These are phyloP conservation scores for Solanum neorickii DNA, from an alignment of 257 asterid species.

Conservation along the genomic window DNA sequence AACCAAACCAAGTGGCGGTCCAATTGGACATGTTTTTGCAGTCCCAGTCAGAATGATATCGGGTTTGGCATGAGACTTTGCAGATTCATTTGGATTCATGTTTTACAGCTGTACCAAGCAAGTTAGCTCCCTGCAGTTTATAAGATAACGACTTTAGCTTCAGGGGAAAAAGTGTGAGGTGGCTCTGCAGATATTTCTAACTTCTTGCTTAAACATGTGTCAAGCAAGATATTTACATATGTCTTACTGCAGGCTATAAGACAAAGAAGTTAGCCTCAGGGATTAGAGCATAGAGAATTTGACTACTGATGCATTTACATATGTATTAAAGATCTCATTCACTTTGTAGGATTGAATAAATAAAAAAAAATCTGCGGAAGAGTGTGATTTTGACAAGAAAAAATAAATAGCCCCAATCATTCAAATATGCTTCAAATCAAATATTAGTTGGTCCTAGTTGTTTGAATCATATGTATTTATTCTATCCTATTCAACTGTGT, in stretches of 20 bases:
- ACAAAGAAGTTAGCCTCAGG: neutral
- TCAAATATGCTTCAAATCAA: neutral
- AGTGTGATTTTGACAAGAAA: neutral
- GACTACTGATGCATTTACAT: neutral
- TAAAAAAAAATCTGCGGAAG: neutral
- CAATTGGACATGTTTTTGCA: constrained; percentile 18
- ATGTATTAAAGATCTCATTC: neutral
- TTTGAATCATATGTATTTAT: neutral
- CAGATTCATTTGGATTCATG: constrained; percentile 8
- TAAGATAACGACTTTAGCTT: neutral
- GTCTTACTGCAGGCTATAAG: neutral
- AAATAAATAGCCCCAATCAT: neutral
- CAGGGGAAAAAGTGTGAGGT: neutral
- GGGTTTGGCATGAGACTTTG: constrained; percentile 11
- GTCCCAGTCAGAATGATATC: constrained; percentile 17
- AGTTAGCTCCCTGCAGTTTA: neutral
- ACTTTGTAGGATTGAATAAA: neutral
- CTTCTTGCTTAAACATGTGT: neutral
- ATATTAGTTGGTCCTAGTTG: neutral
- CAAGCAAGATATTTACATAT: neutral
- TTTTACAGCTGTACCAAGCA: neutral
- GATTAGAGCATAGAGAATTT: neutral
- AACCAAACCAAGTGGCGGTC: constrained; percentile 32
- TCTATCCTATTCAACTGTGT: neutral
- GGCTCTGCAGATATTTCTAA: neutral